phyloP scores from a whole-genome alignment of 163 green algal species.

The Volvox carteri region DNA sequence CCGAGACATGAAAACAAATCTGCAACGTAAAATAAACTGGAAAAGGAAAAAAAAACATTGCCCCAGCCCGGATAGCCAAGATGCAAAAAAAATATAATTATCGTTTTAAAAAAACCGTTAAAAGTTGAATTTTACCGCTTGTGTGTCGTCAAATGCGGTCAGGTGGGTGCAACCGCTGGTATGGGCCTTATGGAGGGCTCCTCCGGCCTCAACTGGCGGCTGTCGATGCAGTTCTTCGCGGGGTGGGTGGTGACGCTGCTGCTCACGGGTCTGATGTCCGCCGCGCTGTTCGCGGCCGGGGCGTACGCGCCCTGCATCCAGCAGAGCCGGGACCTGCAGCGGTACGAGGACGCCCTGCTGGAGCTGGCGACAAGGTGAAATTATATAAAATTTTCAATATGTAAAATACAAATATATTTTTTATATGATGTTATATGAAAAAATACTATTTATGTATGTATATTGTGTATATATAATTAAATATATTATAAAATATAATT shows the following conservation, averaged over 20 bases:
- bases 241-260: slow-evolving; percentile 53
- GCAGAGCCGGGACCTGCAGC: not conserved
- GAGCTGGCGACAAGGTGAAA: slow-evolving; percentile 5
- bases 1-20: too few species aligned
- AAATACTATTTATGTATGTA: not conserved
- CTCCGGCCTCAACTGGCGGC: slow-evolving; percentile 67
- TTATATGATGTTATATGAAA: not conserved
- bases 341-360: slow-evolving; percentile 18
- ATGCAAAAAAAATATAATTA: too few species aligned
- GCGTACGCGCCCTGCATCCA: slow-evolving; percentile 25
- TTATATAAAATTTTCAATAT: too few species aligned
- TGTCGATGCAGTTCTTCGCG: slow-evolving; percentile 47
- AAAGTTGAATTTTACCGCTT: too few species aligned
- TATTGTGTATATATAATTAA: not conserved
- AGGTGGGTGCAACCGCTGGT: slow-evolving; percentile 50
- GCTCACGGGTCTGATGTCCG: slow-evolving; percentile 15
- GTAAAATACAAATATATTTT: not conserved
- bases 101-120: too few species aligned
- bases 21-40: too few species aligned
- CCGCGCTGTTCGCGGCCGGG: slow-evolving; percentile 35
- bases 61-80: too few species aligned
- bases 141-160: too few species aligned
- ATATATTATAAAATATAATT: too few species aligned
- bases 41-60: too few species aligned
- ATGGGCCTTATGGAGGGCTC: slow-evolving; percentile 68